Evolutionary conservation across 352 stramenopile genomes (phyloP), one percentile per base, ranked within the genome.

Genomic region (Elongisporangium anandrum): DNA sequence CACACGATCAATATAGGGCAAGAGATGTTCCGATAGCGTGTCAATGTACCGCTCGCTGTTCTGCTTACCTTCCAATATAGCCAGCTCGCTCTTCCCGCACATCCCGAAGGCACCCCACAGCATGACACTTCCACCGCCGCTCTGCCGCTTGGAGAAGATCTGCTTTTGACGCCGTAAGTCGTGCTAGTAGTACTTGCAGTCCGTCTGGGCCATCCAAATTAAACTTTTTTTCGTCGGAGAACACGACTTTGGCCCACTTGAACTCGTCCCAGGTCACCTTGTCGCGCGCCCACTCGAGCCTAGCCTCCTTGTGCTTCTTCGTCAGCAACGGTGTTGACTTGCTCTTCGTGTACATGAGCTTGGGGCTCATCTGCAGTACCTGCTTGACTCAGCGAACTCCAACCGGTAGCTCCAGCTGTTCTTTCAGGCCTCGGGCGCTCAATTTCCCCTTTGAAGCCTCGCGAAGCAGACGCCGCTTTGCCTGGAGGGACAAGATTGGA

Each of bases 181-280:
- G 47, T 58, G 64, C 60, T 60, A 70, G 20, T 66, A 66, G 20
- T 58, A 64, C 48, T n/a, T 71, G 52, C 1, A 56, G 23, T 1
- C 64, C 56, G 4, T 67, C 59, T 12, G 52, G 56, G 1, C 64
- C 59, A 34, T 70, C 57, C 17, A 66, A 54, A 13, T 70, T 70
- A 17, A 65, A 65, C 54, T 65, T 65, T 20, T 70, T 70, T 41
- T 70, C 59, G 38, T 66, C 52, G 8, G 54, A 59, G 26, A 66
- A 66, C 34, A 63, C 61, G 10, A 50, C 17, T n/a, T n/a, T n/a
- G n/a, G n/a, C n/a, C n/a, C n/a, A n/a, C n/a, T n/a, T n/a, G n/a
- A n/a, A n/a, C n/a, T n/a, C n/a, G n/a, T n/a, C n/a, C n/a, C n/a
- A n/a, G n/a, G n/a, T n/a, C n/a, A n/a, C n/a, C n/a, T n/a, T n/a